phyloP scores from a whole-genome alignment of 495 filamentous ascomycete species.

The Letharia columbiana region DNA sequence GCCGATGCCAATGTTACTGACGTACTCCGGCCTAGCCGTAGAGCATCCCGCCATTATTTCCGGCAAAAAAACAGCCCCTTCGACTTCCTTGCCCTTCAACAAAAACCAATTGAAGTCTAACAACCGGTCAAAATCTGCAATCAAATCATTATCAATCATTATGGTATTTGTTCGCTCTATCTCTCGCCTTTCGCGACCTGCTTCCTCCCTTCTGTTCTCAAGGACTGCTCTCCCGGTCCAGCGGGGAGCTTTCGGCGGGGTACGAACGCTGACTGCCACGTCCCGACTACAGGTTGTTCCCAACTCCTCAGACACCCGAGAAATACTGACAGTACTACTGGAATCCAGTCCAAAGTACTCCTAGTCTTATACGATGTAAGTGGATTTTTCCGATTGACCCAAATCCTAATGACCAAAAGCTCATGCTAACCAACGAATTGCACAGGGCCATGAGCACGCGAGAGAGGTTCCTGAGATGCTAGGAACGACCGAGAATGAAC shows the following conservation, averaged over 20 bases:
- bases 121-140: neutral
- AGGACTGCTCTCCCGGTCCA: conserved; percentile 27
- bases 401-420: neutral
- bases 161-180: conserved; percentile 65
- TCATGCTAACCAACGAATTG: conserved; percentile 1
- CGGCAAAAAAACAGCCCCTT: neutral
- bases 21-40: neutral
- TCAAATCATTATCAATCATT: conserved; percentile 30
- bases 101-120: conserved; percentile 4
- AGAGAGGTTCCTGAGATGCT: conserved; percentile 74
- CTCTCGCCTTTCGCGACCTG: conserved; percentile 49
- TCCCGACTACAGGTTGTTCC: conserved; percentile 26
- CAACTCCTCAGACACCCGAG: conserved; percentile 1
- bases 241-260: conserved; percentile 32
- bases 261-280: conserved; percentile 35
- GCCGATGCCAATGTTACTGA: neutral
- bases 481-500: conserved; percentile 95
- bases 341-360: conserved; percentile 63
- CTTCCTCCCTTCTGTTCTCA: conserved; percentile 44
- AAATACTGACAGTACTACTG: conserved; percentile 47
- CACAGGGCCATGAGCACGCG: conserved; percentile 59
- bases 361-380: conserved; percentile 70
- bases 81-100: neutral
- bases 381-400: neutral
- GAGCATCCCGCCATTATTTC: neutral